Evolutionary conservation across 805 yeast genomes (phyloP).

Genomic region (Candida alai): DNA sequence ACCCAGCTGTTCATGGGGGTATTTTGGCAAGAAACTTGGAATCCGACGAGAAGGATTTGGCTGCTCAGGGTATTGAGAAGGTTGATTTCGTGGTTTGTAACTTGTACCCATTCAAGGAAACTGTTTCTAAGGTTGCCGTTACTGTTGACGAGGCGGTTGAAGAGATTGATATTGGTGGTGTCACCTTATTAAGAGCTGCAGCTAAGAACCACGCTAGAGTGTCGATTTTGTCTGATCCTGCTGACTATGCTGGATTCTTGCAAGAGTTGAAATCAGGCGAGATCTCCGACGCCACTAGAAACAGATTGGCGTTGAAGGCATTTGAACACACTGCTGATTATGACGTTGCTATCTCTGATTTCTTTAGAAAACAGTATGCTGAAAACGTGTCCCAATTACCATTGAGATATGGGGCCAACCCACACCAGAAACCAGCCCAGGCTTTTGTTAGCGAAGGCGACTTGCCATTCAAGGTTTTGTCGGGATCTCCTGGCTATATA

Average conservation of each 20-base stretch:
- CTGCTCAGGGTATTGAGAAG: constrained; percentile 86
- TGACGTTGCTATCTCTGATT: constrained; percentile 93
- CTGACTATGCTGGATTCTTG: constrained; percentile 83
- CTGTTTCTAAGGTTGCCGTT: constrained; percentile 91
- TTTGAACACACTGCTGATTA: constrained; percentile 98
- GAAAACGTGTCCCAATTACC: constrained; percentile 89
- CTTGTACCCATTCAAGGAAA: constrained; percentile 96
- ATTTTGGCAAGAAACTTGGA: constrained; percentile 92
- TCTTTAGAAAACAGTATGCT: constrained; percentile 94
- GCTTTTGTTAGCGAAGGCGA: constrained; percentile 85
- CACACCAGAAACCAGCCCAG: constrained; percentile 99
- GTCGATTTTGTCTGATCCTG: constrained; percentile 91
- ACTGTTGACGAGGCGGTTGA: constrained; percentile 97
- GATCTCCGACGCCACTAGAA: constrained; percentile 68
- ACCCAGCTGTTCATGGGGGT: constrained; percentile 98
- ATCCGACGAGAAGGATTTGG: constrained; percentile 84
- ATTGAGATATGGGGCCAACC: constrained; percentile 97
- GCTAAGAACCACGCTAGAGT: constrained; percentile 98
- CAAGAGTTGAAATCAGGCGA: constrained; percentile 75
- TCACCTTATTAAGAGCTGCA: constrained; percentile 94
- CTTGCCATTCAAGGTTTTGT: constrained; percentile 88
- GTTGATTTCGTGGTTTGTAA: constrained; percentile 97
- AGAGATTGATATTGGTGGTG: constrained; percentile 97
- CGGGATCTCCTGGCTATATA: constrained; percentile 97
- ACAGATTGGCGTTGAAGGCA: constrained; percentile 89